phyloP scores from a whole-genome alignment of 768 basidiomycete genomes.

The Boletellus ananas region DNA sequence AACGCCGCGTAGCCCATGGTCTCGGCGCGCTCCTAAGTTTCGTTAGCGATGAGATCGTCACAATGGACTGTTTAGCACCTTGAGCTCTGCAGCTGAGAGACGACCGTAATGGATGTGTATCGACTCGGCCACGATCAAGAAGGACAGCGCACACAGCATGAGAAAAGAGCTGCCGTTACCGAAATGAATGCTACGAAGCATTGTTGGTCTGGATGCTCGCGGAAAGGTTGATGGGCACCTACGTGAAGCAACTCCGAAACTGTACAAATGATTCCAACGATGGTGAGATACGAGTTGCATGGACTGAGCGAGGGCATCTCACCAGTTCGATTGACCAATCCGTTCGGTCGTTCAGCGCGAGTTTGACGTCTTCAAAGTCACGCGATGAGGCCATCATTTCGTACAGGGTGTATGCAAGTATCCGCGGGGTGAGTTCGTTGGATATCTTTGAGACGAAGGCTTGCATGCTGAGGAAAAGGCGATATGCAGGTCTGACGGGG shows the following conservation, averaged over 20 bases:
- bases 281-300: not conserved
- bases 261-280: not conserved
- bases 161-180: not conserved
- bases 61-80: slow-evolving; percentile 8
- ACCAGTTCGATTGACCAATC: slow-evolving; percentile 25
- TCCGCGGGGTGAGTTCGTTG: not conserved
- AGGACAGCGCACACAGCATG: slow-evolving; percentile 9
- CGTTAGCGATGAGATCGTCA: too few relatives aligned
- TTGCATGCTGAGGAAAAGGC: slow-evolving; percentile 6
- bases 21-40: slow-evolving; percentile 3
- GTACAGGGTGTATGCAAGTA: slow-evolving; percentile 14
- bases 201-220: not conserved
- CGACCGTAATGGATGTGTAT: slow-evolving; percentile 16
- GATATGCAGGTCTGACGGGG: not conserved
- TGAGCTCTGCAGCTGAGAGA: slow-evolving; percentile 18
- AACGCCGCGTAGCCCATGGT: slow-evolving; percentile 12
- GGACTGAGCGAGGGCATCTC: not conserved
- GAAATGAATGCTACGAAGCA: slow-evolving; percentile 17
- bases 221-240: not conserved
- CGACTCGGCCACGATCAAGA: slow-evolving; percentile 19
- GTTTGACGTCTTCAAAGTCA: slow-evolving; percentile 22
- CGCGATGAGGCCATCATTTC: slow-evolving; percentile 13
- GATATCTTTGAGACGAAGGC: not conserved
- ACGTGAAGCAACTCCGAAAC: slow-evolving; percentile 11
- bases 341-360: slow-evolving; percentile 11